Evolutionary conservation across 1,139 yeast genomes (phyloP), one percentile per base, ranked within the genome.

Genomic region (Suhomyces anneliseae): DNA sequence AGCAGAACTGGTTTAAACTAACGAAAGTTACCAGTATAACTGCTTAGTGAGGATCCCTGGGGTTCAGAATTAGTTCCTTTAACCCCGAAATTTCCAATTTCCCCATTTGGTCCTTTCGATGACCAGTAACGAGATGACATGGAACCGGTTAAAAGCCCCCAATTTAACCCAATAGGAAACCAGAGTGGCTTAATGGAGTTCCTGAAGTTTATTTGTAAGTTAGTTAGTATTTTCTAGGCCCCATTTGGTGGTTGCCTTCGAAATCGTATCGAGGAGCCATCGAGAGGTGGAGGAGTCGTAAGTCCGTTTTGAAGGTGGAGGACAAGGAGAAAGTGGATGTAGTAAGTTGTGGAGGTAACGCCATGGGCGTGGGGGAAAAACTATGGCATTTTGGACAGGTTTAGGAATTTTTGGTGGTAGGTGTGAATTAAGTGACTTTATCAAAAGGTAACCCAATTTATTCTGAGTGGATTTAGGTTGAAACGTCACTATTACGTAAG

Each of bases 401-500:
- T 4, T 4, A 19, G 24, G 24, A 19, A 19, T 19, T 19, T 19
- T 19, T 19, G 24, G 24, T 19, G 24, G 24, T 19, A 4, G 24
- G 24, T 19, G 24, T 19, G 24, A 19, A 19, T 19, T 19, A 2
- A 19, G 24, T 19, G 24, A 19, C 24, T 19, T 19, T 19, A 6
- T 4, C 4, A 19, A 19, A 19, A 19, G 24, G 24, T 19, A 6
- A 6, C 6, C 4, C 27, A 35, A 43, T 39, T 43, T 39, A 43
- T 42, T 39, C 37, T 43, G 39, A 36, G 42, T 36, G 46, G 42
- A 33, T 36, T 27, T 39, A 43, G 39, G 36, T 39, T 34, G 36
- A 15, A 43, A 39, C 40, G 46, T 39, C 46, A 12, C 42, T 10
- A 27, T 34, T 40, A 32, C 12, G 31, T 19, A 24, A 36, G 39